Evolutionary conservation across 768 basidiomycete species (phyloP).

Genomic region (Boletus insuetus): DNA sequence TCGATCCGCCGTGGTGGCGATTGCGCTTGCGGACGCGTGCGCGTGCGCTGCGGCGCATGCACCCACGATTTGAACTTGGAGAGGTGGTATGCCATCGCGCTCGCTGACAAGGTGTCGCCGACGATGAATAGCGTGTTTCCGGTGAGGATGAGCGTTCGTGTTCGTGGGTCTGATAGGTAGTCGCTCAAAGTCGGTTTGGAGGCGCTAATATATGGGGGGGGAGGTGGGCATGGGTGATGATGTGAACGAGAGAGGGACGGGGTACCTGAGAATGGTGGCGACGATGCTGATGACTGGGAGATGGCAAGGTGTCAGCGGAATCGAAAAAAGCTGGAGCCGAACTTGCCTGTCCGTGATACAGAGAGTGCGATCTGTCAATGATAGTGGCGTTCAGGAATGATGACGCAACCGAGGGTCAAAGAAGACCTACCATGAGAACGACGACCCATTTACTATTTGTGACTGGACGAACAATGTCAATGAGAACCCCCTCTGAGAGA

Average conservation of each 20-base stretch:
- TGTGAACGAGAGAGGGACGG: background rate
- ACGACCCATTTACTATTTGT: conserved; percentile 13
- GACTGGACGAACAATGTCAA: conserved; percentile 6
- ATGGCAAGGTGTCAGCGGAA: background rate
- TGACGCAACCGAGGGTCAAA: background rate
- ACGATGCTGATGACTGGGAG: conserved; percentile 17
- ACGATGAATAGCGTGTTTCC: conserved; percentile 26
- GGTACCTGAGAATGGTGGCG: conserved; percentile 17
- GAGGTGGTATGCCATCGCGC: conserved; percentile 24
- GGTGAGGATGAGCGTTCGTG: conserved; percentile 8
- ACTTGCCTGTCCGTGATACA: conserved; percentile 21
- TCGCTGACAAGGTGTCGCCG: conserved; percentile 23
- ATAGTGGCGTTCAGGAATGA: background rate
- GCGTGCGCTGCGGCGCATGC: background rate
- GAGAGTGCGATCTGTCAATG: conserved; percentile 14
- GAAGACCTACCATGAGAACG: conserved; percentile 17
- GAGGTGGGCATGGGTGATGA: background rate
- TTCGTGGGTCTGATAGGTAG: background rate
- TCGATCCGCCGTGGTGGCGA: conserved; percentile 14
- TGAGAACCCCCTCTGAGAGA: conserved; percentile 2
- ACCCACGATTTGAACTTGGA: conserved; percentile 10
- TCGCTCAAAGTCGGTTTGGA: background rate
- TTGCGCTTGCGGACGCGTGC: background rate
- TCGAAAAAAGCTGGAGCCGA: background rate
- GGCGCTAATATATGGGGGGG: conserved; percentile 13